Conservation (phyloP, 2,329 filamentous ascomycete species). For the Fusarium tuaranense region DNA sequence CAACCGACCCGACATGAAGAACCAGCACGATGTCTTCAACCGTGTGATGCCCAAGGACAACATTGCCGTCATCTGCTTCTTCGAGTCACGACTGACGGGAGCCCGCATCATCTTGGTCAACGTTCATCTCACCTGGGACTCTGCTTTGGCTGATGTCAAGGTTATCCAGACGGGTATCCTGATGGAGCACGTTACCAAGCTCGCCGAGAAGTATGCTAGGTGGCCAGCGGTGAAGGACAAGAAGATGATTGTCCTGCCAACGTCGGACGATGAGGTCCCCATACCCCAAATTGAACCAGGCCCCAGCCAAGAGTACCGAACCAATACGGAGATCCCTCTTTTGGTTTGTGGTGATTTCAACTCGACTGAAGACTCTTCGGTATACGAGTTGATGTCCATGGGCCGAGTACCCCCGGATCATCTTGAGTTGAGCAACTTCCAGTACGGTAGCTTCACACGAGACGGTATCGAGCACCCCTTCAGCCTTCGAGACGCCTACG, state of each 20-base stretch:
- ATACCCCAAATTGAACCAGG: slow-evolving; percentile 72
- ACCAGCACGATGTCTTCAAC: slow-evolving; percentile 97
- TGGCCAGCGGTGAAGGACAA: slow-evolving; percentile 87
- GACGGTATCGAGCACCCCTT: slow-evolving; percentile 96
- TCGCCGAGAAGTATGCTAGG: slow-evolving; percentile 86
- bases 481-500: slow-evolving; percentile 91
- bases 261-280: slow-evolving; percentile 59
- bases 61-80: slow-evolving; percentile 90
- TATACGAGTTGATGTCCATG: slow-evolving; percentile 88
- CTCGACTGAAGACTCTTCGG: slow-evolving; percentile 85
- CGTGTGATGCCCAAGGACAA: slow-evolving; percentile 98
- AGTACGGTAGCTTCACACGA: slow-evolving; percentile 93
- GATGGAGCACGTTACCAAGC: slow-evolving; percentile 89
- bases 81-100: slow-evolving; percentile 93
- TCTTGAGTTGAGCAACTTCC: slow-evolving; percentile 80
- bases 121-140: slow-evolving; percentile 95
- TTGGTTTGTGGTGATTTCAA: slow-evolving; percentile 97
- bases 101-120: slow-evolving; percentile 93
- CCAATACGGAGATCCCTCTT: slow-evolving; percentile 88
- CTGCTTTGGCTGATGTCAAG: slow-evolving; percentile 91
- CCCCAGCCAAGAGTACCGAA: slow-evolving; percentile 88
- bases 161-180: slow-evolving; percentile 94
- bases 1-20: slow-evolving; percentile 95
- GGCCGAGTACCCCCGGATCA: slow-evolving; percentile 84
- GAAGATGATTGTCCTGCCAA: slow-evolving; percentile 63